A percentile compares a stretch with the other conserved stretches of the same genome.
These are phyloP conservation scores for Hirschioporus abietinus DNA, from an alignment of 768 basidiomycete genomes.

Conservation along the genomic window DNA sequence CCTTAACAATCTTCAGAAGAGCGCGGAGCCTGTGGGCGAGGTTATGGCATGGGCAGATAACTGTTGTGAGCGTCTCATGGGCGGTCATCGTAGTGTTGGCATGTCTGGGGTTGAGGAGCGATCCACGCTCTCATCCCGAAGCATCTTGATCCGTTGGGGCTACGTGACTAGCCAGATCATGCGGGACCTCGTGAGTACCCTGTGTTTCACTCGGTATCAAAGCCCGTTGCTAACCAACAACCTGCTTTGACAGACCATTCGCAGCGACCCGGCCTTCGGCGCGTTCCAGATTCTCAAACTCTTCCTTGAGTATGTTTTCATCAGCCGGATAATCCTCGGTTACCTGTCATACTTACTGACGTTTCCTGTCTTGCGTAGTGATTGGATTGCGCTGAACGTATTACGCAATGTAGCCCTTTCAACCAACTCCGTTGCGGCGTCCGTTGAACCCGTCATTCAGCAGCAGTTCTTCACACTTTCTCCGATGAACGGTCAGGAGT, in stretches of 20 bases:
- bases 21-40: constrained; percentile 74
- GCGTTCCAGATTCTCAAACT: constrained; percentile 90
- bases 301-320: constrained; percentile 72
- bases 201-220: constrained; percentile 1
- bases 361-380: constrained; percentile 20
- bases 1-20: constrained; percentile 67
- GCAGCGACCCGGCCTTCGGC: constrained; percentile 88
- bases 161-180: constrained; percentile 92
- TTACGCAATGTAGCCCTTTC: constrained; percentile 82
- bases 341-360: background rate
- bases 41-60: constrained; percentile 92
- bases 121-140: constrained; percentile 78
- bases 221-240: constrained; percentile 2
- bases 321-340: background rate
- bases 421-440: constrained; percentile 87
- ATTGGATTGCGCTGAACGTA: constrained; percentile 90
- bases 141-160: constrained; percentile 85
- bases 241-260: constrained; percentile 60
- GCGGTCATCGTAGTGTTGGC: constrained; percentile 45
- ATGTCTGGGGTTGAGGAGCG: constrained; percentile 52
- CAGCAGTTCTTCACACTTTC: constrained; percentile 84
- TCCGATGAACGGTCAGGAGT: constrained; percentile 87
- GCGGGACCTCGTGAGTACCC: constrained; percentile 70
- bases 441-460: constrained; percentile 88
- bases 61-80: constrained; percentile 82